Base-by-base conservation (phyloP, 441 rosid genomes). In the Populus hybrid region DNA sequence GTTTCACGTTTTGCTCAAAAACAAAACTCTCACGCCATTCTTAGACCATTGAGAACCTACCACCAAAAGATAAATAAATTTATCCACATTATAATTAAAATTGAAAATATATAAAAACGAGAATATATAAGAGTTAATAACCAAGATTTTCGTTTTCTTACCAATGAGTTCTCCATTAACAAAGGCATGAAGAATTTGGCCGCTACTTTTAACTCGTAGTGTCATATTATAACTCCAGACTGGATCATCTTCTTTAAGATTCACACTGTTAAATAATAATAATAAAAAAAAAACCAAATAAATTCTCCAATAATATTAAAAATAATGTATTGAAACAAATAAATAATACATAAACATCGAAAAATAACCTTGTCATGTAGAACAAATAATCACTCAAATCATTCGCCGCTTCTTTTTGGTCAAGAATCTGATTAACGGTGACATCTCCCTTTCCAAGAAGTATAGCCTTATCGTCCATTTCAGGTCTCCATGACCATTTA, bases 401-500 rank as follows among this genome's bases (percentile, higher is more conserved):
- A 72, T 86, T 82, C 16, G 89, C 81, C 14, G 81, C 68, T 4
- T 54, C 77, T 73, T 95, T 95, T 21, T 93, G 98, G 77, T 95
- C 97, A 72, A 88, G 6, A 5, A 95, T 38, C 34, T 73, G 78
- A 54, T 10, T 20, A 24, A 64, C 23, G 14, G 63, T 35, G 38
- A 35, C 20, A 11, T 67, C 21, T 2, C 83, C 79, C 26, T 14
- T 34, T 0, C 74, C 79, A 10, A 54, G 30, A 20, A 26, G n/a
- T 1, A 57, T 34, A 12, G 54, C 10, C 14, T 24, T 64, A 5
- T 46, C 12, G 34, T 18, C 26, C 11, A 67, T 78, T 78, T 94
- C 97, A 0, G 95, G 91, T 76, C 89, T 92, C 97, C 97, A 95
- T 28, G 79, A 61, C 97, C 98, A 95, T 61, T 74, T 38, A 10